Percentiles rank a stretch among this genome's conserved stretches.
These are phyloP conservation scores for Solanum chaucha DNA, from an alignment of 257 asterid genomes.

Conservation along the genomic window DNA sequence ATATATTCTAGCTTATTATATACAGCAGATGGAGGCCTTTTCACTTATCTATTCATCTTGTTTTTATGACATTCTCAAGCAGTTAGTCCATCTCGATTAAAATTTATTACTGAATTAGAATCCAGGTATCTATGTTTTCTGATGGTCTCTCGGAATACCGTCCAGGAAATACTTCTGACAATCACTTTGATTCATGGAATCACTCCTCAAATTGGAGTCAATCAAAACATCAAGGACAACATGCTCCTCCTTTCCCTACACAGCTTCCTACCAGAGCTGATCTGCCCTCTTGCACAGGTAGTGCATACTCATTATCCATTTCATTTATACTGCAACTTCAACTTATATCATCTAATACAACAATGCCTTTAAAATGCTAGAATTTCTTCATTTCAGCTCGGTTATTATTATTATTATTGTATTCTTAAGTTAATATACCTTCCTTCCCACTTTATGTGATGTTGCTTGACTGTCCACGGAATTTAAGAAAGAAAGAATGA, in stretches of 20 bases:
- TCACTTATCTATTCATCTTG: not conserved
- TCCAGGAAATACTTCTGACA: conserved; percentile 52
- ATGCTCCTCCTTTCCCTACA: conserved; percentile 58
- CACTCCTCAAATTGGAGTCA: conserved; percentile 38
- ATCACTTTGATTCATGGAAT: conserved; percentile 46
- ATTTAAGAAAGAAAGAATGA: not conserved
- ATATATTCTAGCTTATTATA: not conserved
- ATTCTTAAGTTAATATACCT: not conserved
- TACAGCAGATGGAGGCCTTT: not conserved
- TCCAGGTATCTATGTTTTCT: not conserved
- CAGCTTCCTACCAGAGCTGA: conserved; percentile 95
- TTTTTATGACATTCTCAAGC: not conserved
- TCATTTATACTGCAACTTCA: not conserved
- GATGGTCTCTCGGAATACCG: conserved; percentile 9
- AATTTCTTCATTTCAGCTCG: not conserved
- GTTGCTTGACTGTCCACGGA: not conserved
- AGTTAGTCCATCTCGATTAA: not conserved
- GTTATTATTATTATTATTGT: not conserved
- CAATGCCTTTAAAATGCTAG: not conserved
- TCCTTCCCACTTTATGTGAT: not conserved
- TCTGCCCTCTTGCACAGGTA: conserved; percentile 90
- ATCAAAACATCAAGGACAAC: conserved; percentile 43
- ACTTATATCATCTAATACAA: not conserved
- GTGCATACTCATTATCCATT: not conserved
- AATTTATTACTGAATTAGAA: not conserved